Evolutionary conservation across 148 eudicot genomes (phyloP), one percentile per base, ranked within the genome.

Genomic region (Rhododendron mucronatum): DNA sequence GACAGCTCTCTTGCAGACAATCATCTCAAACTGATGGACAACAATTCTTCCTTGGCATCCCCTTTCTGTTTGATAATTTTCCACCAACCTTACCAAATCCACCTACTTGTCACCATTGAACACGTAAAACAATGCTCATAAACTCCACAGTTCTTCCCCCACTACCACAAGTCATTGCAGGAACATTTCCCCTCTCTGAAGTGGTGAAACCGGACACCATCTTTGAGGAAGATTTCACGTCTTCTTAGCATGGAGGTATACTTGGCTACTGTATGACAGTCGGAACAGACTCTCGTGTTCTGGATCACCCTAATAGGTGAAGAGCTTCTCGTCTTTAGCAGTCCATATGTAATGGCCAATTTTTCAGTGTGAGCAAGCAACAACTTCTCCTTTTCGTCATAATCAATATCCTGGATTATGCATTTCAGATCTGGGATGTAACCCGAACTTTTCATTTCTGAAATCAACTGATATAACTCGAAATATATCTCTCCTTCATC

Each of bases 131-230:
- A 50, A 20, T 74, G 65, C 41, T 51, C n/a, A 23, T 30, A 33
- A 47, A 50, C 18, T 18, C 47, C 39, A 3, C 35, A 18, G 20
- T 50, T 13, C 67, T 28, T 37, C 14, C 20, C 33, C 18, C 75
- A 55, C 84, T 87, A 94, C 96, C 96, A 94, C 78, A 87, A 90
- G 78, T 94, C 94, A 74, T 91, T 89, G 91, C 96, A 92, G 82
- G 95, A 91, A 84, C 96, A 92, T 78, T 86, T 92, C 14, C 96
- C 95, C 51, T 91, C 53, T n/a, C 82, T 91, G 57, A 94, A 94
- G 83, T 94, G 94, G 79, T 92, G 96, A 87, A 92, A 94, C 30
- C 94, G 89, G 63, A 83, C 86, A 16, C 96, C 95, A 84, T 94
- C 96, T 90, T 91, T 94, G 73, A 94, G 82, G 55, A 91, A 76